phyloP scores from a whole-genome alignment of 2,329 filamentous ascomycete species.

The Dactylellina cionopaga region DNA sequence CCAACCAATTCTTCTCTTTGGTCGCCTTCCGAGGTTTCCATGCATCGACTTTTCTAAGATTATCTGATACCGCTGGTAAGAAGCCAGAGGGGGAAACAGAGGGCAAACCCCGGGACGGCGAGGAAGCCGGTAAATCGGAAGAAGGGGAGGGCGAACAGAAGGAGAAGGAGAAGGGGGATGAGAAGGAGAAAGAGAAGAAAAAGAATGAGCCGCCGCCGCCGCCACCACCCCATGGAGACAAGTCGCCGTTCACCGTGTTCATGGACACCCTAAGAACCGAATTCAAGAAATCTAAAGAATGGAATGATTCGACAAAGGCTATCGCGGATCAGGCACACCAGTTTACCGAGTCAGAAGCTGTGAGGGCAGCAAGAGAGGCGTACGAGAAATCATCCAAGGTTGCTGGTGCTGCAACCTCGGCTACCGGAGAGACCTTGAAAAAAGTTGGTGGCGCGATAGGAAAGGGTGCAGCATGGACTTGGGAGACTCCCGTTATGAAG shows the following conservation, averaged over 20 bases:
- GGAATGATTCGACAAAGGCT: slow-evolving; percentile 98
- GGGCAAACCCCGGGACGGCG: slow-evolving; percentile 54
- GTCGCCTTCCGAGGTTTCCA: slow-evolving; percentile 51
- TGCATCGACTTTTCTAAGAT: slow-evolving; percentile 49
- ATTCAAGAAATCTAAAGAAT: slow-evolving; percentile 97
- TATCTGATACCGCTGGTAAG: slow-evolving; percentile 38
- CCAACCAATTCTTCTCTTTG: slow-evolving; percentile 39
- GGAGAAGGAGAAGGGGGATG: slow-evolving; percentile 63
- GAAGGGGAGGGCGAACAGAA: slow-evolving; percentile 63
- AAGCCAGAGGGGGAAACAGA: slow-evolving; percentile 44
- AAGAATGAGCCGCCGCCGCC: slow-evolving; percentile 74
- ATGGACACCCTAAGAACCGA: slow-evolving; percentile 93
- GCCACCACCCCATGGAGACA: slow-evolving; percentile 95
- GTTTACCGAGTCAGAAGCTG: slow-evolving; percentile 90
- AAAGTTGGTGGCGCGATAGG: slow-evolving; percentile 86
- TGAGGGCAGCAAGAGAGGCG: slow-evolving; percentile 83
- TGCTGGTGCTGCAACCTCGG: slow-evolving; percentile 77
- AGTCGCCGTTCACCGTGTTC: slow-evolving; percentile 98
- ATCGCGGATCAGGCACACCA: slow-evolving; percentile 87
- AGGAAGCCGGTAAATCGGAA: slow-evolving; percentile 64
- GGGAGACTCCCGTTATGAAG: slow-evolving; percentile 94
- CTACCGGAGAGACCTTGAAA: slow-evolving; percentile 82
- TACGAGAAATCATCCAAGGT: slow-evolving; percentile 79
- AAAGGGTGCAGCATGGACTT: slow-evolving; percentile 93
- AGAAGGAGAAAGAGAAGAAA: slow-evolving; percentile 64